A percentile compares a stretch with the other conserved stretches of the same genome.
Evolutionary conservation across 805 yeast species (phyloP).

Genomic region (Schwanniomyces vanrijiae): DNA sequence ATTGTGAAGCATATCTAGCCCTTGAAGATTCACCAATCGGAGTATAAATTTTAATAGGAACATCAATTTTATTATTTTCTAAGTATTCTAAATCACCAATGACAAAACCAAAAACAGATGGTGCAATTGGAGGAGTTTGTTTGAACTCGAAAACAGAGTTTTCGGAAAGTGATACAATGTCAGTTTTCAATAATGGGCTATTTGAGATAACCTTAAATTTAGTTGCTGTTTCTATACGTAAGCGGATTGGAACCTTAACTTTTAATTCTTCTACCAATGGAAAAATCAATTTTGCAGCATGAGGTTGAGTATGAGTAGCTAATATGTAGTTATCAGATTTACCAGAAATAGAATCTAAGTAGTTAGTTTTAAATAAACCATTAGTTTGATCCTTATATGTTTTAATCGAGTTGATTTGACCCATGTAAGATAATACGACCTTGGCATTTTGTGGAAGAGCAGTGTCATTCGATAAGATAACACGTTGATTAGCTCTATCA

Average conservation of each 20-base stretch:
- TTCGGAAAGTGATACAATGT: slow-evolving; percentile 17
- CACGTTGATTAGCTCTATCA: slow-evolving; percentile 41
- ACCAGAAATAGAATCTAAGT: slow-evolving; percentile 50
- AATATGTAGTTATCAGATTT: slow-evolving; percentile 50
- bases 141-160: slow-evolving; percentile 43
- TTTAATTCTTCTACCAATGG: slow-evolving; percentile 70
- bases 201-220: slow-evolving; percentile 55
- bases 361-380: slow-evolving; percentile 71
- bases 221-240: slow-evolving; percentile 47
- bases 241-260: slow-evolving; percentile 50
- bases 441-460: slow-evolving; percentile 4
- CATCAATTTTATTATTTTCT: slow-evolving; percentile 8
- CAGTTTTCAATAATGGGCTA: slow-evolving; percentile 27
- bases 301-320: slow-evolving; percentile 75
- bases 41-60: slow-evolving; percentile 56
- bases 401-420: slow-evolving; percentile 49
- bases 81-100: slow-evolving; percentile 65
- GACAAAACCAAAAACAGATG: slow-evolving; percentile 67
- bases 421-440: slow-evolving; percentile 44
- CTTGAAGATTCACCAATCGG: slow-evolving; percentile 50
- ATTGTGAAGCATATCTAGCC: slow-evolving; percentile 51
- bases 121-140: slow-evolving; percentile 57
- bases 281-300: slow-evolving; percentile 58
- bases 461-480: slow-evolving; percentile 24
- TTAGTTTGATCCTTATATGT: slow-evolving; percentile 57